Base-by-base conservation (phyloP, 2,329 filamentous ascomycete genomes). In the Elsinoe australis region DNA sequence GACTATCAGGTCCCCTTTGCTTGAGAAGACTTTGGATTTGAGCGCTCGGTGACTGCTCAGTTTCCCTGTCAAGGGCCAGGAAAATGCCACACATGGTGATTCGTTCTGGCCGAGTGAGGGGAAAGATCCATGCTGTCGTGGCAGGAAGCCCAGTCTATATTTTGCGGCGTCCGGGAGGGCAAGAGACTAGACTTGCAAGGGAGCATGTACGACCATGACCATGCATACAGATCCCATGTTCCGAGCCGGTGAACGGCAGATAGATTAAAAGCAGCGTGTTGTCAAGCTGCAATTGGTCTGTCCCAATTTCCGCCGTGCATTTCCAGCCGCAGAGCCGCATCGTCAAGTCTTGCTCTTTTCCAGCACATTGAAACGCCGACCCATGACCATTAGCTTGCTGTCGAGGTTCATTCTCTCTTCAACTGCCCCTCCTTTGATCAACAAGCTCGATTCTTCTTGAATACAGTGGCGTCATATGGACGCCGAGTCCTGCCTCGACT, bases 51-150 rank as follows among this genome's bases (percentile, higher is more conserved):
- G 42, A 19, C 22, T 58, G 34, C 35, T 55, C 57, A 21, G 33
- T 22, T 12, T 47, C 49, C 31, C 50, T 55, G 52, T 59, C 59
- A 35, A 64, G 32, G 3, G 60, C 57, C 51, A 60, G 61, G 49
- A 61, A 63, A 32, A 64, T 64, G 44, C 62, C 62, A 52, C 62
- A 65, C 62, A 65, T 65, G 31, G 19, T 47, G 12, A 15, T 24
- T 31, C 18, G 17, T 44, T 26, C 33, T 15, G 33, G 39, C 19
- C 18, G 14, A 6, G 7, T 7, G n/a, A 15, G 24, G 26, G 17
- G 12, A 17, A 15, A 14, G 24, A 15, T 28, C 26, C 39, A 44
- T 44, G 24, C 26, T 44, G 39, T 32, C 24, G 39, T 15, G 26
- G 26, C n/a, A 15, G 39, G 24, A 26, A 5, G 22, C 14, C 9